Conservation (phyloP, 139 green algal species). For the Chloropicon primus region DNA sequence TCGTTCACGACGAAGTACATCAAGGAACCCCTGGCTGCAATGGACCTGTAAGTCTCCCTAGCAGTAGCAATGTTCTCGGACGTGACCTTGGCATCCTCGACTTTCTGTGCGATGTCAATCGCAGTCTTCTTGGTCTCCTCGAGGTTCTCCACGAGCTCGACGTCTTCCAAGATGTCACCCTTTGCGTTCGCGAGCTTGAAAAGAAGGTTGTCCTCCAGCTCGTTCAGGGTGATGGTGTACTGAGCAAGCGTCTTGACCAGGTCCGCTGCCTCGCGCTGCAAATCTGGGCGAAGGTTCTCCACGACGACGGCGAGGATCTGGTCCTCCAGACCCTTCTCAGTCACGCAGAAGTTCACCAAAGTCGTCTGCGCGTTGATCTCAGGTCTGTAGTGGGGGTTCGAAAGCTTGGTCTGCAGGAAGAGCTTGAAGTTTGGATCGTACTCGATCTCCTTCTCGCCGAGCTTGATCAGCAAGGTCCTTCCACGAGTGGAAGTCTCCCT, state of each 20-base stretch:
- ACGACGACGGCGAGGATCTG: conserved; percentile 78
- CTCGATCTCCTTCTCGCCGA: conserved; percentile 68
- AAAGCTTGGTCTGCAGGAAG: conserved; percentile 76
- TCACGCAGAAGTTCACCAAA: conserved; percentile 83
- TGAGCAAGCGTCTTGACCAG: conserved; percentile 59
- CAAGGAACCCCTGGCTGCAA: conserved; percentile 61
- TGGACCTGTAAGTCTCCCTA: conserved; percentile 62
- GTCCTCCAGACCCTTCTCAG: conserved; percentile 75
- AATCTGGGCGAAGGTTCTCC: conserved; percentile 67
- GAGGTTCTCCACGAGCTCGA: conserved; percentile 75
- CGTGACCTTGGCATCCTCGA: conserved; percentile 48
- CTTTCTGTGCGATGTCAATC: conserved; percentile 67
- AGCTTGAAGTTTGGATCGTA: conserved; percentile 56
- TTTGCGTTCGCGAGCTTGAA: conserved; percentile 53
- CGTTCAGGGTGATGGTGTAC: conserved; percentile 71
- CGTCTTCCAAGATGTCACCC: conserved; percentile 87
- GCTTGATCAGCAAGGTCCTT: conserved; percentile 52
- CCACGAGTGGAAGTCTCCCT: conserved; percentile 32
- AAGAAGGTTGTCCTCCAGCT: conserved; percentile 81
- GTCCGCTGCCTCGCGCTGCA: conserved; percentile 43
- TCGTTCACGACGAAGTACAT: conserved; percentile 85
- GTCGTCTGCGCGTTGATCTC: conserved; percentile 78
- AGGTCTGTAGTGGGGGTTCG: conserved; percentile 79
- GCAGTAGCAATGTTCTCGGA: conserved; percentile 55
- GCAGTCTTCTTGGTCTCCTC: conserved; percentile 82